Evolutionary conservation across 768 basidiomycete species (phyloP).

Genomic region (Mycena chlorophos): DNA sequence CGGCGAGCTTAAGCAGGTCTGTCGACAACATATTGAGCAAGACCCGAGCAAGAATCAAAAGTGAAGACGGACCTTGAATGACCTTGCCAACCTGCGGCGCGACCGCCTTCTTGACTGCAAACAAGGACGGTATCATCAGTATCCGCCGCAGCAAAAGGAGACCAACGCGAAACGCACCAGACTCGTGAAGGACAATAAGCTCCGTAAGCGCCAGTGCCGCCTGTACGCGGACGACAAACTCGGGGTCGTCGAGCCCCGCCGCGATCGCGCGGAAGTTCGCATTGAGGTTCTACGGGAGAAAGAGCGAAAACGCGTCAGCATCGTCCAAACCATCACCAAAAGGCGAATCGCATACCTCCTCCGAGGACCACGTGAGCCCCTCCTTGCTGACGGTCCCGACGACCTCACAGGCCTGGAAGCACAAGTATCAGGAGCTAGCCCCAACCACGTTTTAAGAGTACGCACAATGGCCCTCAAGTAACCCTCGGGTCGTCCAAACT

Average conservation of each 20-base stretch:
- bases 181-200: constrained; percentile 62
- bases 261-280: constrained; percentile 66
- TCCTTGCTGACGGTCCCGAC: constrained; percentile 71
- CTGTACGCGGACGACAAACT: constrained; percentile 82
- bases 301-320: background rate
- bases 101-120: constrained; percentile 64
- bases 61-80: constrained; percentile 62
- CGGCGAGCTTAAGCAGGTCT: constrained; percentile 88
- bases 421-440: no score
- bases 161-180: constrained; percentile 43
- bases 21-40: background rate
- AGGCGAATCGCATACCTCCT: constrained; percentile 46
- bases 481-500: constrained; percentile 63
- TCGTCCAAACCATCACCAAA: background rate
- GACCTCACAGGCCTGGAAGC: constrained; percentile 79
- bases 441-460: constrained; percentile 21
- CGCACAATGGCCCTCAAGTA: constrained; percentile 79
- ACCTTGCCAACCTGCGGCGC: constrained; percentile 82
- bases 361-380: constrained; percentile 64
- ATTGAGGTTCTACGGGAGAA: constrained; percentile 52
- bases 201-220: constrained; percentile 80
- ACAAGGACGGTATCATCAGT: constrained; percentile 11
- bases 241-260: constrained; percentile 69
- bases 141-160: background rate
- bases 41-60: constrained; percentile 1